Evolutionary conservation across 306 rosid genomes (phyloP).

Genomic region (Canavalia ensiformis): DNA sequence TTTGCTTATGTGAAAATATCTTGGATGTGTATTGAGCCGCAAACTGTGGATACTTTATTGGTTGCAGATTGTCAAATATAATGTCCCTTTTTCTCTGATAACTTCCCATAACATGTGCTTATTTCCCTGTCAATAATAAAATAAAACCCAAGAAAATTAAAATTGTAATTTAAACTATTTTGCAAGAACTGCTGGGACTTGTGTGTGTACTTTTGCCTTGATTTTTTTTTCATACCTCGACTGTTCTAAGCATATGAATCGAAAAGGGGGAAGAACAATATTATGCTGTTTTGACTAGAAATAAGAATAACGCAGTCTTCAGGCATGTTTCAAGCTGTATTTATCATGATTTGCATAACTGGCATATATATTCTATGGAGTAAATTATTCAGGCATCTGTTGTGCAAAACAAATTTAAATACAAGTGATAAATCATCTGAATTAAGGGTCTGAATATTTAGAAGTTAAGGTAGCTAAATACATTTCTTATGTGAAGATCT

Average conservation of each 20-base stretch:
- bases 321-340: background rate
- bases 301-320: constrained; percentile 7
- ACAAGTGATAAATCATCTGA: background rate
- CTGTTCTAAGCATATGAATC: background rate
- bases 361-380: background rate
- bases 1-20: background rate
- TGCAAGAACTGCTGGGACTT: background rate
- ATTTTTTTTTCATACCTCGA: background rate
- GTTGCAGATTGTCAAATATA: constrained; percentile 9
- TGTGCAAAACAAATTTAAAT: constrained; percentile 13
- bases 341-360: background rate
- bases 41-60: constrained; percentile 2
- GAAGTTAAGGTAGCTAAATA: background rate
- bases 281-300: background rate
- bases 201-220: background rate
- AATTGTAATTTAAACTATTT: background rate
- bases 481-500: background rate
- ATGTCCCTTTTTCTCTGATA: constrained; percentile 20
- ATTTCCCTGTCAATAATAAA: constrained; percentile 3
- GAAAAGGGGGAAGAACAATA: constrained; percentile 5
- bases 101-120: background rate
- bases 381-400: background rate
- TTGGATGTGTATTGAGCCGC: constrained; percentile 14
- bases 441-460: background rate
- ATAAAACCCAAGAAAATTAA: background rate